Evolutionary conservation across 352 stramenopile species (phyloP).

Genomic region (Pythium rishiriense): DNA sequence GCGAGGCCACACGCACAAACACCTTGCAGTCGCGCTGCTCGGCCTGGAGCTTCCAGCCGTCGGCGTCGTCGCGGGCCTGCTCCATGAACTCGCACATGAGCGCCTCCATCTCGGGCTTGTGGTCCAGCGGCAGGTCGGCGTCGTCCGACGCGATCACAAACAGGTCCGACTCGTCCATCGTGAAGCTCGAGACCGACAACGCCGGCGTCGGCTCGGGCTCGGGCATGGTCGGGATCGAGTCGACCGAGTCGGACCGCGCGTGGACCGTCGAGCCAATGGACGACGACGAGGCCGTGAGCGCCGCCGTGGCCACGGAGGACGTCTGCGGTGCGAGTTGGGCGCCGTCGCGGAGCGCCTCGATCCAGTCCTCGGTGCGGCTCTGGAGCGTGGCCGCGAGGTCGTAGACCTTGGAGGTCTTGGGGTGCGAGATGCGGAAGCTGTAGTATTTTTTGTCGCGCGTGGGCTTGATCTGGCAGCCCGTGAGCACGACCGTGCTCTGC

Average conservation of each 20-base stretch:
- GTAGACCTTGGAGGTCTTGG: conserved; percentile 67
- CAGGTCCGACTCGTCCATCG: conserved; percentile 31
- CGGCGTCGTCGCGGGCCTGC: conserved; percentile 46
- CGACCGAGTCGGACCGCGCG: conserved; percentile 25
- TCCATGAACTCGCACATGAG: conserved; percentile 65
- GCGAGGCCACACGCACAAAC: conserved; percentile 46
- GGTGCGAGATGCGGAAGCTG: conserved; percentile 75
- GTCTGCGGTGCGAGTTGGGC: conserved; percentile 25
- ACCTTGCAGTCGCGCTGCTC: conserved; percentile 62
- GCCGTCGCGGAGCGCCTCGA: conserved; percentile 48
- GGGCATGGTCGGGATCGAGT: conserved; percentile 27
- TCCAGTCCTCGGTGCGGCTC: conserved; percentile 59
- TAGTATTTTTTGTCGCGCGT: conserved; percentile 75
- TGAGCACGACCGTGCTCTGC: conserved; percentile 67
- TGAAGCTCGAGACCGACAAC: conserved; percentile 30
- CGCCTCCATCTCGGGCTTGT: conserved; percentile 42
- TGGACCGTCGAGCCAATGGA: not conserved
- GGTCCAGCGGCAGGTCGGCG: conserved; percentile 37
- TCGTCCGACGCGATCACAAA: conserved; percentile 37
- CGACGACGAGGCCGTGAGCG: not conserved
- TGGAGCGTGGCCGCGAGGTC: conserved; percentile 60
- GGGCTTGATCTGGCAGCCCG: conserved; percentile 45
- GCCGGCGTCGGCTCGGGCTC: conserved; percentile 32
- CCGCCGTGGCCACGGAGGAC: not conserved
- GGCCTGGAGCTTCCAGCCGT: conserved; percentile 61